These are phyloP conservation scores for Trametes hirsuta DNA, from an alignment of 1,284 basidiomycete species.

Conservation along the genomic window DNA sequence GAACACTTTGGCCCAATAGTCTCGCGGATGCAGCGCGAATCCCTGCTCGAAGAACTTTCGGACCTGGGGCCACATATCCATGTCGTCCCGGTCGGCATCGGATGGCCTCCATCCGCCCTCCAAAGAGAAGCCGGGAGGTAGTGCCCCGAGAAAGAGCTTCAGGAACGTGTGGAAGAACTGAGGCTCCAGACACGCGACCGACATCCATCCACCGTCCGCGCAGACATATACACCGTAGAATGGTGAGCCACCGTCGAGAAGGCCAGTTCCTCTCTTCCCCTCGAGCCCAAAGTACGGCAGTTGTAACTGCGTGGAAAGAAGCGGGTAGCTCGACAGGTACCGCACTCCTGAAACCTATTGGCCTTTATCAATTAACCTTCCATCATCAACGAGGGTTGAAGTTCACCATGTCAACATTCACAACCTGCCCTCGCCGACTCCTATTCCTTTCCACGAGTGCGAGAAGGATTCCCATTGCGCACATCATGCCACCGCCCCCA, in stretches of 20 bases:
- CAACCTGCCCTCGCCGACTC: slow-evolving; percentile 74
- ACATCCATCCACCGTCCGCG: slow-evolving; percentile 75
- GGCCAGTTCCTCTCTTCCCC: slow-evolving; percentile 59
- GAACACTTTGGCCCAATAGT: slow-evolving; percentile 74
- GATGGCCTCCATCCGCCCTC: slow-evolving; percentile 57
- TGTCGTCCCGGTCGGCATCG: slow-evolving; percentile 52
- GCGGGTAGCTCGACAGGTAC: slow-evolving; percentile 74
- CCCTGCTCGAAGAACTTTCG: slow-evolving; percentile 61
- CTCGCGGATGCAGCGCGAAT: slow-evolving; percentile 63
- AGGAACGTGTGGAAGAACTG: slow-evolving; percentile 71
- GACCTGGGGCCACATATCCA: slow-evolving; percentile 63
- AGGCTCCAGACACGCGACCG: slow-evolving; percentile 75
- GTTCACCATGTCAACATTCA: slow-evolving; percentile 77
- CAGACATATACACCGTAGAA: slow-evolving; percentile 81
- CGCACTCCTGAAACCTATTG: slow-evolving; percentile 76
- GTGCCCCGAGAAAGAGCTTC: slow-evolving; percentile 53
- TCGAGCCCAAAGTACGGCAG: slow-evolving; percentile 34
- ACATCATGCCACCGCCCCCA: slow-evolving; percentile 79
- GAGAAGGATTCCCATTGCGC: slow-evolving; percentile 74
- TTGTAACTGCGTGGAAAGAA: slow-evolving; percentile 51
- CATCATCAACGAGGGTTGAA: not conserved
- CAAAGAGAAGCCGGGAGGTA: slow-evolving; percentile 42
- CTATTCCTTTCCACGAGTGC: slow-evolving; percentile 70
- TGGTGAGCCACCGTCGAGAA: slow-evolving; percentile 79
- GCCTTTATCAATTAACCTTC: not conserved